Conservation (phyloP, 768 basidiomycete species). For the Mycena albidolilacea region DNA sequence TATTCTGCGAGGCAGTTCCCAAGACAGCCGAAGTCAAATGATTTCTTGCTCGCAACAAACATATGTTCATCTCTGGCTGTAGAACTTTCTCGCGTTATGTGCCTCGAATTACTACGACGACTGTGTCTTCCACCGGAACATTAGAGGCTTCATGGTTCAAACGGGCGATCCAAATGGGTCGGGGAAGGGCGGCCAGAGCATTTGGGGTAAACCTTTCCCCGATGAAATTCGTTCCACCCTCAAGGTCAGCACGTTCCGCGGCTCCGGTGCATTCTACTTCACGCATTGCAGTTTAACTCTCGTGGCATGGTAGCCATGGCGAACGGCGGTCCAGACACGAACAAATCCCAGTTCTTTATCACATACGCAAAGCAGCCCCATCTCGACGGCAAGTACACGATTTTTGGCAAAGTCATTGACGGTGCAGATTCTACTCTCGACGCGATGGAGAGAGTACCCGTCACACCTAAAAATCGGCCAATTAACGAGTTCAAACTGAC, state of each 20-base stretch:
- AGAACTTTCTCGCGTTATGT: constrained; percentile 97
- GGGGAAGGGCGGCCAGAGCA: constrained; percentile 97
- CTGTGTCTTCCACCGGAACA: constrained; percentile 93
- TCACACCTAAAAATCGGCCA: constrained; percentile 92
- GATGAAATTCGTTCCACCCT: constrained; percentile 96
- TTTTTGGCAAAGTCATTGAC: constrained; percentile 98
- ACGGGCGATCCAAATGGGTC: constrained; percentile 91
- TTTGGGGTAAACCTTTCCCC: constrained; percentile 93
- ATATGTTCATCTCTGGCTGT: constrained; percentile 28
- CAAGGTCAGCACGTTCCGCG: constrained; percentile 68
- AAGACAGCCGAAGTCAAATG: constrained; percentile 88
- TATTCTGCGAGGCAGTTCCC: constrained; percentile 98
- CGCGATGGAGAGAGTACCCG: constrained; percentile 92
- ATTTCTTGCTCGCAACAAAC: constrained; percentile 30
- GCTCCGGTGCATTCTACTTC: constrained; percentile 22
- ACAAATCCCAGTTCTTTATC: constrained; percentile 93
- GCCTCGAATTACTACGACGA: constrained; percentile 90
- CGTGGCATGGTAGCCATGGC: constrained; percentile 98
- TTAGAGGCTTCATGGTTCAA: constrained; percentile 97
- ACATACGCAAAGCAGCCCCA: constrained; percentile 95
- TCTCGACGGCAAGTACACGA: constrained; percentile 94
- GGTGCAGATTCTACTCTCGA: constrained; percentile 96
- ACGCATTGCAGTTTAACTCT: constrained; percentile 83
- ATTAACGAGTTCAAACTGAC: constrained; percentile 87
- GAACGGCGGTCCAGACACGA: constrained; percentile 94